Base-by-base conservation (phyloP, 495 filamentous ascomycete genomes). In the Penicillium cataractarum region DNA sequence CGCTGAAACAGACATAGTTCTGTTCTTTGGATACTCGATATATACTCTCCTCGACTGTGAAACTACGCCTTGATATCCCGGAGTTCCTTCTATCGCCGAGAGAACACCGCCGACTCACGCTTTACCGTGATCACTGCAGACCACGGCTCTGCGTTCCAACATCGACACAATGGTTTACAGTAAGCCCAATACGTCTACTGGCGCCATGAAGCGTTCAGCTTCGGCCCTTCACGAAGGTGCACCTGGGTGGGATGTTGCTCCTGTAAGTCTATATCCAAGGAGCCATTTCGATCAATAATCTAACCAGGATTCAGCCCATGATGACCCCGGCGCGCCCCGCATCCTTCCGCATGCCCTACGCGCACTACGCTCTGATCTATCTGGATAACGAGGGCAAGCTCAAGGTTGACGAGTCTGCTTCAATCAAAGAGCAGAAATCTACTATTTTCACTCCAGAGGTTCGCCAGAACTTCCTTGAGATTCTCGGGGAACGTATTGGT, bases 321-420 rank as follows among this genome's bases (percentile, higher is more conserved):
- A 71, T 71, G 63, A 31, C 67, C 31, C 55, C 67, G n/a, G 57
- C 71, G 52, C 73, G 68, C 15, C 42, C 74, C 15, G 39, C 74
- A 40, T 57, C 72, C 7, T 61, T 71, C 55, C 70, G 72, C 49
- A 57, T 78, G 29, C 76, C 78, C 21, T 77, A 70, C 63, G 46
- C 70, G 3, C 76, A 77, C 57, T 81, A 75, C 44, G 76, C 79
- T 46, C 60, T 80, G 68, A 78, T 81, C 53, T 81, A 78, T 51
- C 60, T 80, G 6, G 79, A 81, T 60, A 68, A 72, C 54, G 71
- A 71, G 37, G 75, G 77, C 35, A 74, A 74, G 55, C 44, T 80
- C 29, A 71, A 74, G 52, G 69, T 77, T 3, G 61, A 73, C 2
- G 74, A 78, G 64, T 81, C 79, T 5, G n/a, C 66, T 15, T 76